Percentiles rank a stretch among this genome's conserved stretches.
Evolutionary conservation across 2,329 filamentous ascomycete genomes (phyloP).

Genomic region (Dothistroma septosporum): DNA sequence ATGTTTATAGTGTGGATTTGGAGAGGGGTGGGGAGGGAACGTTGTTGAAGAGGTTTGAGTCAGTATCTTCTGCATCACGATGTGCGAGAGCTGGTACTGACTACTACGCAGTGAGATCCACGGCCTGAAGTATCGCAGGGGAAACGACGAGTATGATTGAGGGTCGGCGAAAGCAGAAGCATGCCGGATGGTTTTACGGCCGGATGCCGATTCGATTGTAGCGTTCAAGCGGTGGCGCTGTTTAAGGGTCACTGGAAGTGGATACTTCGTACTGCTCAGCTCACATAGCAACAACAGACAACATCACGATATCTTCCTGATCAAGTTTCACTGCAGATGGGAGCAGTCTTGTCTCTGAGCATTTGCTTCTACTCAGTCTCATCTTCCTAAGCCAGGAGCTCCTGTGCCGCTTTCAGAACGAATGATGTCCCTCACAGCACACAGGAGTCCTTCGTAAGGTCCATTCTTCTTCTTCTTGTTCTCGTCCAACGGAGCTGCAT

Average conservation of each 20-base stretch:
- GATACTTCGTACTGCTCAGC: not conserved
- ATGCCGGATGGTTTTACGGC: not conserved
- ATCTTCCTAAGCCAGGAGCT: not conserved
- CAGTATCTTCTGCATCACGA: constrained; percentile 42
- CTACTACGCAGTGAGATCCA: constrained; percentile 31
- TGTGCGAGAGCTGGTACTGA: constrained; percentile 2
- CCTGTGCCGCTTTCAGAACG: not conserved
- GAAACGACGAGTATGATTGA: constrained; percentile 26
- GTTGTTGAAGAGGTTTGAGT: constrained; percentile 90
- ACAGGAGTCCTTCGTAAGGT: not conserved
- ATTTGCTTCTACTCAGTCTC: not conserved
- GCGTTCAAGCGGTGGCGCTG: constrained; percentile 26
- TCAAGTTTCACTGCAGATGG: not conserved
- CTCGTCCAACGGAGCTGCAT: not conserved
- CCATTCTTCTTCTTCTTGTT: not conserved
- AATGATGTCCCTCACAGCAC: not conserved
- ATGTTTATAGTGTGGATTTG: constrained; percentile 92
- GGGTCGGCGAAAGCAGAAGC: not conserved
- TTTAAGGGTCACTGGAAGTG: not conserved
- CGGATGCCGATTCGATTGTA: constrained; percentile 1
- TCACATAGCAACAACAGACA: not conserved
- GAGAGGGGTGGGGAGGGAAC: constrained; percentile 91
- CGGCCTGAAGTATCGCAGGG: constrained; percentile 28
- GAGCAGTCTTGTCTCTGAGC: not conserved
- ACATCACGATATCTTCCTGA: not conserved